A percentile compares a stretch with the other conserved stretches of the same genome.
These are phyloP conservation scores for Populus hybrid DNA, from an alignment of 441 rosid genomes.

Conservation along the genomic window DNA sequence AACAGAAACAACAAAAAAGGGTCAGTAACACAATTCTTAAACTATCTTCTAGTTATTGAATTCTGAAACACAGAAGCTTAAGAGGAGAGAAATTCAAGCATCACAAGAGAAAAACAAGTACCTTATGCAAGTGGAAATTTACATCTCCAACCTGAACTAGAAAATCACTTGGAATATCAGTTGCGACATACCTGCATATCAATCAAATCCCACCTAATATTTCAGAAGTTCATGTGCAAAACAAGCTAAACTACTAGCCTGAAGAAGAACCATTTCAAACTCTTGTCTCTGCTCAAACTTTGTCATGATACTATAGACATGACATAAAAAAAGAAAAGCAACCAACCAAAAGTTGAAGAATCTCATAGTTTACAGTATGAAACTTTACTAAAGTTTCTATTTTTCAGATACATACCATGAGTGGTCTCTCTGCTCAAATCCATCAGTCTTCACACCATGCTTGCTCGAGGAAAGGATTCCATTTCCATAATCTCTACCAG, in stretches of 20 bases:
- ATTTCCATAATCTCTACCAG: slow-evolving; percentile 78
- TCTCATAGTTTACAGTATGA: not conserved
- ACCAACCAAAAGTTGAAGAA: not conserved
- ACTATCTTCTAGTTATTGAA: not conserved
- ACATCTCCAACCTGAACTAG: slow-evolving; percentile 71
- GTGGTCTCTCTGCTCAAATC: slow-evolving; percentile 82
- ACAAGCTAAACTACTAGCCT: not conserved
- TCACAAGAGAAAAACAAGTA: slow-evolving; percentile 20
- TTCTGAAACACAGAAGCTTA: slow-evolving; percentile 5
- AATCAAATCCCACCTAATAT: not conserved
- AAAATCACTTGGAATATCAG: slow-evolving; percentile 88
- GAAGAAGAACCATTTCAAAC: not conserved
- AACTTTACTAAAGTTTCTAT: not conserved
- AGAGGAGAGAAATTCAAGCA: slow-evolving; percentile 8
- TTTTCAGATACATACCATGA: slow-evolving; percentile 55
- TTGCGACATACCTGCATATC: slow-evolving; percentile 69
- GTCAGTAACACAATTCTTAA: slow-evolving; percentile 9
- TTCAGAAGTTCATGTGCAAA: not conserved
- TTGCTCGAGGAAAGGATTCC: slow-evolving; percentile 64
- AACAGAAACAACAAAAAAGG: slow-evolving; percentile 10
- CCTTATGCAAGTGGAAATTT: slow-evolving; percentile 90
- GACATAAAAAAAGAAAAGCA: not conserved
- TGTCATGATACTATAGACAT: not conserved
- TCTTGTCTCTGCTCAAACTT: not conserved
- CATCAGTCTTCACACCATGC: slow-evolving; percentile 72